Conservation (phyloP, 169 alveolate genomes). For the Babesia bigemina region DNA sequence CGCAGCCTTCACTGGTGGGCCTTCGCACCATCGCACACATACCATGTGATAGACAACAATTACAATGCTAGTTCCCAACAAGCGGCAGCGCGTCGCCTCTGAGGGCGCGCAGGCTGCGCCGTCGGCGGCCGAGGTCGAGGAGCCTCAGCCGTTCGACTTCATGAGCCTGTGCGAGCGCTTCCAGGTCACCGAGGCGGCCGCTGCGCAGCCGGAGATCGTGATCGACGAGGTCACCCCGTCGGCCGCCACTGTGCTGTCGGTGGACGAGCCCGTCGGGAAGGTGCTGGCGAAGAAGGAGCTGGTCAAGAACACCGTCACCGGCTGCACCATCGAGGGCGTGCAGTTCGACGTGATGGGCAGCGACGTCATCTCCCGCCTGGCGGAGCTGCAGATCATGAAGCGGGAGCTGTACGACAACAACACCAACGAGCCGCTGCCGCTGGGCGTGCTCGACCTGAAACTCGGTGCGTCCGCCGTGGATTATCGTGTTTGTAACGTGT, state of each 20-base stretch:
- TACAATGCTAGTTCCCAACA: background rate
- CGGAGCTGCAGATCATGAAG: slow-evolving; percentile 76
- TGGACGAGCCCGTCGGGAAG: background rate
- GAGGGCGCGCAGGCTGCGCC: slow-evolving; percentile 14
- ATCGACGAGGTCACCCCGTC: background rate
- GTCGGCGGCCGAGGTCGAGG: background rate
- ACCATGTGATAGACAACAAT: too few relatives aligned
- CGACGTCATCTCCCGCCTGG: slow-evolving; percentile 74
- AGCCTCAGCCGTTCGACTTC: slow-evolving; percentile 19
- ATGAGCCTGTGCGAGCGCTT: slow-evolving; percentile 18
- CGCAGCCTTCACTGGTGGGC: too few relatives aligned
- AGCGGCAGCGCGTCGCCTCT: slow-evolving; percentile 9
- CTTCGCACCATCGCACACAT: too few relatives aligned
- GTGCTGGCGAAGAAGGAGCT: slow-evolving; percentile 35
- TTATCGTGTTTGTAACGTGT: background rate
- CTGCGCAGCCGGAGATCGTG: background rate
- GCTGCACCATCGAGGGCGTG: slow-evolving; percentile 76
- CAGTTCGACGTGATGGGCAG: slow-evolving; percentile 81
- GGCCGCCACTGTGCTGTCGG: background rate
- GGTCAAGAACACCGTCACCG: slow-evolving; percentile 30
- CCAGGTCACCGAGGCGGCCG: slow-evolving; percentile 2
- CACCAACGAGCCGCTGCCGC: slow-evolving; percentile 77
- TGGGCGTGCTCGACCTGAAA: slow-evolving; percentile 81
- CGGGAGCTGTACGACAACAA: slow-evolving; percentile 79
- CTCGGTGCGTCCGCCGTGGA: slow-evolving; percentile 44